Base-by-base conservation (phyloP, 2,329 filamentous ascomycete genomes). In the Herpotrichia juniperi region DNA sequence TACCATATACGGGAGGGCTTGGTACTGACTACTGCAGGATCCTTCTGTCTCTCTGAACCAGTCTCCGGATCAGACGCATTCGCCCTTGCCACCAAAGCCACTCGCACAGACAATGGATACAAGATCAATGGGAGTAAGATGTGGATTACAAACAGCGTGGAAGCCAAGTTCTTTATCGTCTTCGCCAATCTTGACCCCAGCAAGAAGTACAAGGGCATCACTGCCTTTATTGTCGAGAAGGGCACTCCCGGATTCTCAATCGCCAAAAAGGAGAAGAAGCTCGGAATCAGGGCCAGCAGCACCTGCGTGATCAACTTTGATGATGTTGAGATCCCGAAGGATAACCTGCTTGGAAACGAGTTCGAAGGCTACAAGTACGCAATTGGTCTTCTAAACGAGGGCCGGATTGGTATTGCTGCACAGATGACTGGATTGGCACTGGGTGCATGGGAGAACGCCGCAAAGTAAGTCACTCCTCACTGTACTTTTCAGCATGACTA, bases 181-280 rank as follows among this genome's bases (percentile, higher is more conserved):
- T 99, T 99, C 71, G 94, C 94, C 69, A 99, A 97, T 78, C 81
- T 99, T 32, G 88, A 97, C 72, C 93, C 89, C 0, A 87, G 85
- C 78, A 92, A 93, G 79, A 93, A 92, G 47, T 97, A 99, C 83
- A 93, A 93, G 77, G 94, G 94, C 52, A 99, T 99, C 76, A 93
- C 92, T 1, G 94, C 94, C 46, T 99, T 99, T 73, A 81, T 99
- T 55, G 87, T 97, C 35, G 93, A 97, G 78, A 97, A 96, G 81
- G 88, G 82, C 67, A 90, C 86, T 44, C 87, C 88, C 49, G 94
- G 94, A 28, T 97, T 99, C 81, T 87, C 85, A 55, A 96, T 99
- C 68, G 92, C 94, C 34, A 99, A 99, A 85, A 99, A 99, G 82
- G 94, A 99, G 83, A 97, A 97, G 88, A 99, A 99, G 82, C 87